These are phyloP conservation scores for Crucihimalaya himalaica DNA, from an alignment of 345 rosid genomes.

Conservation along the genomic window DNA sequence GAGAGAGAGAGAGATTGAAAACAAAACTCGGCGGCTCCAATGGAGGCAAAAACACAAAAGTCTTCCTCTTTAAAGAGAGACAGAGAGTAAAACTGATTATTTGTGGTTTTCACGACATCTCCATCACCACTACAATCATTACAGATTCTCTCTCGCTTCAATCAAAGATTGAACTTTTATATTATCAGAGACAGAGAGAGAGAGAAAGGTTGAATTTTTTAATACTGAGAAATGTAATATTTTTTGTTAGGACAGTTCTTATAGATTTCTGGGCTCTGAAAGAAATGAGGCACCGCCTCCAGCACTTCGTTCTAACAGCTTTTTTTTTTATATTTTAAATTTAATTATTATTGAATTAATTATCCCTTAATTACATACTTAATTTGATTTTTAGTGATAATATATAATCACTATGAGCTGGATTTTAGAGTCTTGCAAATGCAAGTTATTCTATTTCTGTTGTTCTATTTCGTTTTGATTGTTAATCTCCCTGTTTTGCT, in stretches of 20 bases:
- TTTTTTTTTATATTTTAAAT: neutral
- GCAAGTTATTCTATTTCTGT: slow-evolving; percentile 19
- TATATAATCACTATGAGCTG: slow-evolving; percentile 22
- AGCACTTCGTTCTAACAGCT: slow-evolving; percentile 24
- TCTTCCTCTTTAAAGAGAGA: slow-evolving; percentile 10
- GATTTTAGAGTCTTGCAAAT: slow-evolving; percentile 23
- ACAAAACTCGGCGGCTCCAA: neutral
- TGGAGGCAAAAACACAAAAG: slow-evolving; percentile 26
- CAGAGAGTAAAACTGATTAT: neutral
- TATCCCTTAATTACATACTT: no score
- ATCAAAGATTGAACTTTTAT: slow-evolving; percentile 10
- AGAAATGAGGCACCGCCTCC: slow-evolving; percentile 43
- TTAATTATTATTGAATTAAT: neutral
- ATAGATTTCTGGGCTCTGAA: slow-evolving; percentile 42
- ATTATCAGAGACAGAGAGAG: neutral
- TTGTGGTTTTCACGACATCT: slow-evolving; percentile 23
- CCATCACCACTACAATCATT: slow-evolving; percentile 20
- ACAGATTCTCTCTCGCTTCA: slow-evolving; percentile 2
- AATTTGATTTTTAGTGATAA: neutral
- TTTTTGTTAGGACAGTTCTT: slow-evolving; percentile 27
- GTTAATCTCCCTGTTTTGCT: slow-evolving; percentile 6
- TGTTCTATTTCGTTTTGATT: slow-evolving; percentile 4
- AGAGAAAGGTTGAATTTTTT: neutral
- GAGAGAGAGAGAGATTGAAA: slow-evolving; percentile 17
- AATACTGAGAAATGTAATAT: neutral